Conservation (phyloP, 768 basidiomycete species). For the Serendipita sp. region DNA sequence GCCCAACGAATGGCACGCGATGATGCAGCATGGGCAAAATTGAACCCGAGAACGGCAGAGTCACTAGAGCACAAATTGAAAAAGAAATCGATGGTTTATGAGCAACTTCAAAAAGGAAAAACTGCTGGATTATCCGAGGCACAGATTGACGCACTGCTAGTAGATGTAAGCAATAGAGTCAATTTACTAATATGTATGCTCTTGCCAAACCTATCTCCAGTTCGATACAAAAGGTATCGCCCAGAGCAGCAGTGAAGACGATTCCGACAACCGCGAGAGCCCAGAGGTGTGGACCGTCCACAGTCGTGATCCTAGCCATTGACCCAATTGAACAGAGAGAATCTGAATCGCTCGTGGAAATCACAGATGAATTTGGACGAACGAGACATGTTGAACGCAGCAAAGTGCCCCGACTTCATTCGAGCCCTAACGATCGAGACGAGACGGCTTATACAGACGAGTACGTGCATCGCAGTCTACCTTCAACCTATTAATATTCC, state of each 20-base stretch:
- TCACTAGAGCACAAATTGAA: slow-evolving; percentile 54
- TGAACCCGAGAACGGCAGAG: slow-evolving; percentile 55
- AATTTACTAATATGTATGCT: background rate
- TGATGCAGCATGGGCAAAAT: slow-evolving; percentile 44
- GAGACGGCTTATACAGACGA: slow-evolving; percentile 39
- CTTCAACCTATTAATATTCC: background rate
- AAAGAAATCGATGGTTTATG: slow-evolving; percentile 65
- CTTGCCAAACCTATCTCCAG: slow-evolving; percentile 20
- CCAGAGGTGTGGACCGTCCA: slow-evolving; percentile 25
- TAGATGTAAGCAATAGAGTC: slow-evolving; percentile 43
- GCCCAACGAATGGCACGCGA: slow-evolving; percentile 45
- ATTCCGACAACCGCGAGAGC: slow-evolving; percentile 21
- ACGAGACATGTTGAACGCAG: slow-evolving; percentile 48
- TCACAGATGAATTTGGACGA: slow-evolving; percentile 80
- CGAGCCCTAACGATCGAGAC: slow-evolving; percentile 30
- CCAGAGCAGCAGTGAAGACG: slow-evolving; percentile 8
- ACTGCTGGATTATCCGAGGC: slow-evolving; percentile 59
- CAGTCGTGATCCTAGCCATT: background rate
- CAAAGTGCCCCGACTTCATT: slow-evolving; percentile 50
- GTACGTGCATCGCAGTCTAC: slow-evolving; percentile 26
- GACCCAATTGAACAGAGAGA: background rate
- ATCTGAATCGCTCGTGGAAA: slow-evolving; percentile 60
- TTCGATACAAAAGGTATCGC: slow-evolving; percentile 38
- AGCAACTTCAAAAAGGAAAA: slow-evolving; percentile 61
- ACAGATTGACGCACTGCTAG: slow-evolving; percentile 54